Base-by-base conservation (phyloP, 2,329 filamentous ascomycete genomes). In the Ceratocystis eucalypticola region DNA sequence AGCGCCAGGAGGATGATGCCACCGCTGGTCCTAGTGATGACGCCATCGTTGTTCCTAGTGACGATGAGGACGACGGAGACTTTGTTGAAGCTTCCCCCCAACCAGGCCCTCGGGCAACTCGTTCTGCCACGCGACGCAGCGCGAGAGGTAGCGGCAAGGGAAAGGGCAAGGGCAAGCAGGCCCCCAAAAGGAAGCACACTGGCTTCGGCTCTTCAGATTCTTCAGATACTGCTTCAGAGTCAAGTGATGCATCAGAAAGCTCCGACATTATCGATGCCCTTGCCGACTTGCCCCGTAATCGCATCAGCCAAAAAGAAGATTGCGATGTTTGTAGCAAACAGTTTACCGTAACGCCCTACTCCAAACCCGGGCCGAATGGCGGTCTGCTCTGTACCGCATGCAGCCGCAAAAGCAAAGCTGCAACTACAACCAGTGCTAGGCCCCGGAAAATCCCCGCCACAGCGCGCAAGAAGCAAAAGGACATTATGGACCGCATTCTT, bases 271-370 rank as follows among this genome's bases (percentile, higher is more conserved):
- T 59, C 5, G 8, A 37, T 33, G 28, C 55, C 28, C 12, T 59
- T n/a, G 15, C 7, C 3, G 55, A 59, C 28, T 15, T 59, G 3
- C 30, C 55, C 30, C 28, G 55, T 33, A 6, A 74, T 83, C 59
- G 79, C 2, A 74, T 91, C 1, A 91, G 90, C 1, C 93, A 97
- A 74, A 84, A 93, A 72, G 91, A 89, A 69, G 92, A 96, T 70
- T 97, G 93, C 73, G 91, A 89, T 69, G 77, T 86, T 2, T 97
- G 93, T 74, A 81, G 82, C 55, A 96, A 94, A 74, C 86, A 91
- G 46, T 97, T 97, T 73, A 96, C 91, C 0, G 92, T 97, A 57
- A 96, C 93, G 0, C 83, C 90, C 0, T 96, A 96, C 76, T 91
- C 88, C 69, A 88, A 91, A 70, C 83, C 86, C 33, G 91, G 89